These are phyloP conservation scores for Naegleria gruberi DNA, from an alignment of 208 protist genomes.

Conservation along the genomic window DNA sequence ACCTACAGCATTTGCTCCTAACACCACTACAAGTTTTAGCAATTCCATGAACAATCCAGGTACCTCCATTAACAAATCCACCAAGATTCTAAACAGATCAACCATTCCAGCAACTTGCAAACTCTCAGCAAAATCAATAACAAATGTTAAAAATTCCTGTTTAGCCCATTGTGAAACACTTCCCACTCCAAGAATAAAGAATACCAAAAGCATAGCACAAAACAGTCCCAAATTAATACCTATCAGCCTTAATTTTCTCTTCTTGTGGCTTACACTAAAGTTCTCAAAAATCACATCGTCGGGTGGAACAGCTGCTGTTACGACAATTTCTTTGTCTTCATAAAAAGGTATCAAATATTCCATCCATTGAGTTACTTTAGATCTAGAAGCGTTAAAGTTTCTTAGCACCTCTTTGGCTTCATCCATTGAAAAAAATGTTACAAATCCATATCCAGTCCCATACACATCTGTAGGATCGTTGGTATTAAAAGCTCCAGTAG, in stretches of 20 bases:
- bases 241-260: not conserved
- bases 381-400: not conserved
- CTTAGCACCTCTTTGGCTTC: not conserved
- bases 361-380: not conserved
- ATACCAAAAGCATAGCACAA: not conserved
- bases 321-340: not conserved
- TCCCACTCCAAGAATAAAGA: not conserved
- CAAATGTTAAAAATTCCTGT: not conserved
- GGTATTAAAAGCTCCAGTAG: too few relatives aligned
- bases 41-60: not conserved
- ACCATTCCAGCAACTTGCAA: not conserved
- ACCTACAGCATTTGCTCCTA: not conserved
- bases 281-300: not conserved
- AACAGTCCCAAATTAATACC: not conserved
- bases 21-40: not conserved
- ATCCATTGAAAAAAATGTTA: not conserved
- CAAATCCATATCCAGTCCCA: slow-evolving; percentile 3
- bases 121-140: not conserved
- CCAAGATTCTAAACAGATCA: not conserved
- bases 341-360: not conserved
- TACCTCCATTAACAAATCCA: not conserved
- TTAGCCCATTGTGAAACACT: not conserved
- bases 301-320: not conserved
- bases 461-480: not conserved
- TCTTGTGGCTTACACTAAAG: not conserved